Base-by-base conservation (phyloP, 257 asterid genomes). In the Solanum rostratum region DNA sequence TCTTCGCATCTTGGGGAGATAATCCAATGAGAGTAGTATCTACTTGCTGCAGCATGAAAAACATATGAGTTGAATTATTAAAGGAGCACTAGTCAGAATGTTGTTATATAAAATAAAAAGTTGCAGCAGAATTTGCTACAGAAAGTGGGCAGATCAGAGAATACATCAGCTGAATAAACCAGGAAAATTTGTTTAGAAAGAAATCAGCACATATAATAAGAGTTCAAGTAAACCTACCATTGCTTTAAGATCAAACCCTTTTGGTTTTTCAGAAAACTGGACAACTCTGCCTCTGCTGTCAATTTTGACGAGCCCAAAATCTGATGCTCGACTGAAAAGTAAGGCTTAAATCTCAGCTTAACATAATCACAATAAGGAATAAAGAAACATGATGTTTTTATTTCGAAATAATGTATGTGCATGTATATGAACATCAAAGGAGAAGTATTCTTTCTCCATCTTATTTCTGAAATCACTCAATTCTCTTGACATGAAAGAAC, bases 191-290 rank as follows among this genome's bases (percentile, higher is more conserved):
- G 12, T 18, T 33, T 68, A 30, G 43, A 68, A 50, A 83, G 49
- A 68, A 49, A 39, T 81, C 59, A 43, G 22, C 76, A 33, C 62
- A 55, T 9, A 7, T 24, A 18, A 50, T 6, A 62, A 46, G 63
- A 68, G 19, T 30, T 50, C 80, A 18, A 50, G 43, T 18, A 20
- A 46, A 60, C 91, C 89, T 88, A 97, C 99, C 99, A 95, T 95
- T 85, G 95, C 94, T 83, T 88, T 91, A 90, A 93, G 94, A 87
- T 95, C 95, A 71, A 74, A 81, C 33, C 92, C 98, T 81, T 87
- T 94, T 5, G 99, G 99, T 91, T 97, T 97, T 88, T 97, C 99
- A 18, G 94, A 85, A 80, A 97, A 97, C 68, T 92, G 97, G 37
- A 90, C 85, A 55, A 97, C 92, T 82, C 84, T 89, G 43, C 99